Evolutionary conservation across 2,329 filamentous ascomycete genomes (phyloP).

Genomic region (Cercospora sojina): DNA sequence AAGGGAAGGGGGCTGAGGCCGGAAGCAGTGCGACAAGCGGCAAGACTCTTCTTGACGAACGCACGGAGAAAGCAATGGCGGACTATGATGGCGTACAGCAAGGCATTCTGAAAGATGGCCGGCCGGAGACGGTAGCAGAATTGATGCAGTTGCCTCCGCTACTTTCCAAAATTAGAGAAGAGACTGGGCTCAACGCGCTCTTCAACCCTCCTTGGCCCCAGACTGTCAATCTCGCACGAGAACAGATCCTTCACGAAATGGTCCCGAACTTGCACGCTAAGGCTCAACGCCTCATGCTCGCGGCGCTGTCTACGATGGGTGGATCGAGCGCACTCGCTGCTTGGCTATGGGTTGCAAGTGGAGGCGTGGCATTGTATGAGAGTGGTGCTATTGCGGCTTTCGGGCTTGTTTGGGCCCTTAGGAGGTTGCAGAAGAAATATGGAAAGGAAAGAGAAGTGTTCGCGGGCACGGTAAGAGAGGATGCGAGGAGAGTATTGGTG

Average conservation of each 20-base stretch:
- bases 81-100: slow-evolving; percentile 18
- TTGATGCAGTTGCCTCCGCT: slow-evolving; percentile 33
- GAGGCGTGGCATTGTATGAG: slow-evolving; percentile 55
- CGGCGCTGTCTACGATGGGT: slow-evolving; percentile 71
- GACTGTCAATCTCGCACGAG: slow-evolving; percentile 70
- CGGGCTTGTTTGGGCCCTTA: slow-evolving; percentile 57
- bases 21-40: neutral
- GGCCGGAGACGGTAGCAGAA: slow-evolving; percentile 29
- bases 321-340: slow-evolving; percentile 53
- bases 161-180: slow-evolving; percentile 29
- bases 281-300: slow-evolving; percentile 59
- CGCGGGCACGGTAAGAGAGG: slow-evolving; percentile 55
- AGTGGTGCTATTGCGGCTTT: slow-evolving; percentile 59
- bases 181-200: slow-evolving; percentile 35
- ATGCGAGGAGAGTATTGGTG: slow-evolving; percentile 56
- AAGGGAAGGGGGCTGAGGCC: neutral
- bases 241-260: slow-evolving; percentile 43
- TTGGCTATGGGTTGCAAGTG: slow-evolving; percentile 56
- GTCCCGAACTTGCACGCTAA: slow-evolving; percentile 48
- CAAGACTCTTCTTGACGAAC: slow-evolving; percentile 14
- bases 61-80: slow-evolving; percentile 13
- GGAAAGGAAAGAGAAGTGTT: slow-evolving; percentile 54
- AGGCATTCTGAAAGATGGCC: slow-evolving; percentile 20
- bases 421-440: slow-evolving; percentile 61
- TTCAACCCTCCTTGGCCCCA: slow-evolving; percentile 63